phyloP scores from a whole-genome alignment of 257 asterid species.

The Jasminum sambac region DNA sequence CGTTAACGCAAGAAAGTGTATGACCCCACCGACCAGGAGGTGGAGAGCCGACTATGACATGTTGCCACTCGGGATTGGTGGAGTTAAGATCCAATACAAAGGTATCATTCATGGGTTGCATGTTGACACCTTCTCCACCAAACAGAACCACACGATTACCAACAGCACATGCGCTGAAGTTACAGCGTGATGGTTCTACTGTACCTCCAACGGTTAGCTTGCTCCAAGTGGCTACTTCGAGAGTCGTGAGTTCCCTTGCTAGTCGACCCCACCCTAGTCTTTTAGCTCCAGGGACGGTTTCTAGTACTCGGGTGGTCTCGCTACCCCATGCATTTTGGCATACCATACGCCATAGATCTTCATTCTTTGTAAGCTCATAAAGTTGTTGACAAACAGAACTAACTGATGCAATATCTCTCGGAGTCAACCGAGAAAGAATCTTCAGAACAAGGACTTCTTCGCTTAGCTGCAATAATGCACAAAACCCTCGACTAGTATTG shows the following conservation, averaged over 20 bases:
- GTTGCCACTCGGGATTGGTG: slow-evolving; percentile 22
- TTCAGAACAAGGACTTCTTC: slow-evolving; percentile 18
- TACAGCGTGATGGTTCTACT: slow-evolving; percentile 22
- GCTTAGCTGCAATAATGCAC: slow-evolving; percentile 18
- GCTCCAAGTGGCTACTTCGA: slow-evolving; percentile 17
- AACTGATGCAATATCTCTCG: slow-evolving; percentile 21
- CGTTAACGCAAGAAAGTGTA: slow-evolving; percentile 22
- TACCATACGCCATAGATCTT: slow-evolving; percentile 21
- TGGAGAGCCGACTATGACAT: slow-evolving; percentile 18
- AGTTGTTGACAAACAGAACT: slow-evolving; percentile 15
- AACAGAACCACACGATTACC: slow-evolving; percentile 25
- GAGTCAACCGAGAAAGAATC: slow-evolving; percentile 21
- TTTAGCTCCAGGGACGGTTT: slow-evolving; percentile 11
- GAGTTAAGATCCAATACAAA: slow-evolving; percentile 22
- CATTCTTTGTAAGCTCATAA: slow-evolving; percentile 15
- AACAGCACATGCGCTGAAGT: slow-evolving; percentile 25
- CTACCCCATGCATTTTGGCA: slow-evolving; percentile 26
- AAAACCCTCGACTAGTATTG: slow-evolving; percentile 5
- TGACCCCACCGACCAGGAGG: slow-evolving; percentile 23
- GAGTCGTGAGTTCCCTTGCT: slow-evolving; percentile 26
- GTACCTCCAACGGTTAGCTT: slow-evolving; percentile 24
- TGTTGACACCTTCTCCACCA: slow-evolving; percentile 23
- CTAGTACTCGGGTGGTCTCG: slow-evolving; percentile 14
- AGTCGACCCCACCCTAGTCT: slow-evolving; percentile 20
- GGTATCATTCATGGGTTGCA: slow-evolving; percentile 25